Evolutionary conservation across 2,329 filamentous ascomycete genomes (phyloP).

Genomic region (Fusarium sp.): DNA sequence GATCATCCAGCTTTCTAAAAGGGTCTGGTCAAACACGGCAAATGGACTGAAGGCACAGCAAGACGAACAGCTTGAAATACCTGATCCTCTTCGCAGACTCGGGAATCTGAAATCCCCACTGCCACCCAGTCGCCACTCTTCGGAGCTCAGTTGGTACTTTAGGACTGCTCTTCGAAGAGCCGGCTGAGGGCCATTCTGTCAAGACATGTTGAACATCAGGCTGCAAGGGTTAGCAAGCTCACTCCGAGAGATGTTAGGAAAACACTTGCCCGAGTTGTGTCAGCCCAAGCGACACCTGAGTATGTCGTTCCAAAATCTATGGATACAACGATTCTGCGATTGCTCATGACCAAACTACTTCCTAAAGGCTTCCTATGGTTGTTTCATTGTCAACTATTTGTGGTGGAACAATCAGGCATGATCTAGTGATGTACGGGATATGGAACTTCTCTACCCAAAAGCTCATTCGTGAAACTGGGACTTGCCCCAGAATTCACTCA

Average conservation of each 20-base stretch:
- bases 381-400: conserved; percentile 35
- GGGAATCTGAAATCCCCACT: conserved; percentile 63
- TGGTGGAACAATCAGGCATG: conserved; percentile 26
- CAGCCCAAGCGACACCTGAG: conserved; percentile 63
- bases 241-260: not conserved
- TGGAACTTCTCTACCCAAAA: conserved; percentile 18
- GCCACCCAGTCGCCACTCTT: conserved; percentile 51
- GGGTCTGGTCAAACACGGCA: conserved; percentile 19
- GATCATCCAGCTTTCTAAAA: conserved; percentile 50
- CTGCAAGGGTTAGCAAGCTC: conserved; percentile 40
- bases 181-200: conserved; percentile 54
- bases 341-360: conserved; percentile 41
- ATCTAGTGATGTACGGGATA: conserved; percentile 13
- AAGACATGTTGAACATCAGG: conserved; percentile 54
- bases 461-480: conserved; percentile 21
- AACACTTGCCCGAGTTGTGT: conserved; percentile 50
- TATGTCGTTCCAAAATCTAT: conserved; percentile 68
- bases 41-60: not conserved
- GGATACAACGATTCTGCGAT: conserved; percentile 58
- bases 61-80: conserved; percentile 60
- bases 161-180: conserved; percentile 47
- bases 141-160: conserved; percentile 62
- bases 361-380: conserved; percentile 24
- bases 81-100: conserved; percentile 50
- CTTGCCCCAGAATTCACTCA: conserved; percentile 30